Evolutionary conservation across 148 eudicot genomes (phyloP), one percentile per base, ranked within the genome.

Genomic region (Rhododendron vialii): DNA sequence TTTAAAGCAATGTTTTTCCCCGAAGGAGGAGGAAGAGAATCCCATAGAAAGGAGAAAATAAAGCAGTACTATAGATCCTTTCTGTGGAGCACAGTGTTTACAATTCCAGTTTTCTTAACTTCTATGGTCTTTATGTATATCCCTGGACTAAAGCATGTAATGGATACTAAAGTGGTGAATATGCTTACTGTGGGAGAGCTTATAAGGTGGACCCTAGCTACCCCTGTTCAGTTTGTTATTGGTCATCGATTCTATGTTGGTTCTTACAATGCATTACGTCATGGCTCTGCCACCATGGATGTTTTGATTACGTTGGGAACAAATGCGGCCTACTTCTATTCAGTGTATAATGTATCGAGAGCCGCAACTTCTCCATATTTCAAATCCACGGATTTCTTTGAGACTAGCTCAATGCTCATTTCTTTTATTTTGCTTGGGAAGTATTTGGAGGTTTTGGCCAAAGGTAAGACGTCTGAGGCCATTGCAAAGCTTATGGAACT

Each of bases 231-330:
- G 89, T 97, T 97, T 86, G 88, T 95, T 30, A 95, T 93, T 47
- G 99, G 99, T 33, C 80, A 93, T 82, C 86, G 93, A 87, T 97
- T 97, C 88, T 95, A 97, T 87, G 80, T 84, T 26, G 99, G 99
- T 33, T 90, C 98, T 45, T 95, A 95, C 89, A 97, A 94, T 83
- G 90, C 99, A 24, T 86, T 95, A 80, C 89, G 91, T 38, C 95
- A 89, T 86, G 96, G 98, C 73, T 95, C 98, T 14, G 98, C 99
- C 71, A 97, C 94, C 86, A 98, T 98, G 99, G 99, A 98, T 90
- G 99, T 98, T 85, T 87, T 98, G 88, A 98, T 95, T 79, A 95
- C 95, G n/a, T 85, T 98, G 84, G 99, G 99, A 88, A 97, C 99
- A 77, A 98, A 94, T 85, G 94, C 98, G 41, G 99, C 99, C 17